Base-by-base conservation (phyloP, 1,139 yeast genomes). In the Candida pseudoviswanathii region DNA sequence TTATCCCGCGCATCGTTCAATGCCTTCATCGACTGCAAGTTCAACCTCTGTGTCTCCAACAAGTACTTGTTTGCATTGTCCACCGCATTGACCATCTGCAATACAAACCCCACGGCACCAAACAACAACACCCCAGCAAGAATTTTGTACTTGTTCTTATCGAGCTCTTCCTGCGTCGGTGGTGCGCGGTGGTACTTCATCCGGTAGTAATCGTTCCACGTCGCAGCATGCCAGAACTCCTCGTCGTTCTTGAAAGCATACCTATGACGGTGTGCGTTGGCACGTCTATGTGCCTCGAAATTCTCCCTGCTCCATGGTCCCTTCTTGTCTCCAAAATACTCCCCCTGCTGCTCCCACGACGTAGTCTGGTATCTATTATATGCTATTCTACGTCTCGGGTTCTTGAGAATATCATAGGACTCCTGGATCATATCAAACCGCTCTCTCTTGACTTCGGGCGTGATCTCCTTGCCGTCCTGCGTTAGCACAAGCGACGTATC, bases 391-490 rank as follows among this genome's bases (percentile, higher is more conserved):
- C 76, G 55, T 40, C 70, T 61, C 0, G 89, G 84, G 60, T 86
- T 85, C 52, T 78, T 80, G 44, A 92, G 67, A 10, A 89, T 71
- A 10, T 82, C 82, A 63, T 94, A 92, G 0, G 97, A 96, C 27
- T 82, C 80, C 36, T 86, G 84, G 4, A 91, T 68, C 54, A 78
- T 71, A 59, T 87, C 89, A 65, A 90, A 92, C 50, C 96, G 69
- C 11, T 73, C 77, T 37, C 81, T 64, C 55, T 83, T 84, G 47
- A 70, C 69, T 3, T 71, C 73, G 0, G 57, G 56, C 0, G 76
- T 65, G n/a, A 67, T 58, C 2, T 62, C 58, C 10, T 64, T 61
- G 2, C 72, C 65, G 10, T 66, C 54, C 3, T 68, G 59, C 4
- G 56, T 61, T 11, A 66, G 54, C 10, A 62, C 61, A 10, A 73